phyloP scores from a whole-genome alignment of 78 protist genomes.

The Bigelowiella natans region DNA sequence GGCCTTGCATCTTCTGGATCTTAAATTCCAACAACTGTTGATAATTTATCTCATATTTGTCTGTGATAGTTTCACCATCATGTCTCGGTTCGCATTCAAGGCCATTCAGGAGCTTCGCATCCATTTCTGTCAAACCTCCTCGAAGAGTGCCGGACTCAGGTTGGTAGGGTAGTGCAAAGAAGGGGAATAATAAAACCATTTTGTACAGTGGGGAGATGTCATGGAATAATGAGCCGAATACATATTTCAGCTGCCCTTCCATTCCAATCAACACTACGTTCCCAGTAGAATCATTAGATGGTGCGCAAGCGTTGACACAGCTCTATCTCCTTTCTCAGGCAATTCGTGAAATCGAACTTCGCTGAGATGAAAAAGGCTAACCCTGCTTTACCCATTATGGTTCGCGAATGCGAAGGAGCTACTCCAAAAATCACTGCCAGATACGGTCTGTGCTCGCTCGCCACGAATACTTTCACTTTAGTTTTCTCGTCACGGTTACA shows the following conservation, averaged over 20 bases:
- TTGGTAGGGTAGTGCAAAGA: too few species aligned
- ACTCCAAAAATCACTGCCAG: not conserved
- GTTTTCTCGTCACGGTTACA: too few species aligned
- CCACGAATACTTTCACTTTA: too few species aligned
- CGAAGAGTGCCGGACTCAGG: not conserved
- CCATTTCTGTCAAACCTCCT: not conserved
- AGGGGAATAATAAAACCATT: too few species aligned
- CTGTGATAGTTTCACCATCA: not conserved
- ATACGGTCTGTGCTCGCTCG: too few species aligned
- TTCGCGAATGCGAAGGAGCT: not conserved
- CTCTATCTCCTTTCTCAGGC: not conserved
- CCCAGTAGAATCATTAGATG: not conserved
- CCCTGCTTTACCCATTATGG: conserved; percentile 4
- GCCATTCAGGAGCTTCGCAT: not conserved
- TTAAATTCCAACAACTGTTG: too few species aligned
- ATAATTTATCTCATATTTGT: too few species aligned
- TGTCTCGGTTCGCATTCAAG: not conserved
- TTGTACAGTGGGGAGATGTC: too few species aligned
- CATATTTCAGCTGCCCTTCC: too few species aligned
- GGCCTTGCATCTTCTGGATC: too few species aligned
- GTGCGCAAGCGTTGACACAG: not conserved
- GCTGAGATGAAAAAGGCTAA: conserved; percentile 5
- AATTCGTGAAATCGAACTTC: not conserved
- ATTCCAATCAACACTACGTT: too few species aligned
- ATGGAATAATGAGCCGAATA: too few species aligned